Conservation (phyloP, 225 moss, liverwort and hornwort genomes). For the Ulota crispa region DNA sequence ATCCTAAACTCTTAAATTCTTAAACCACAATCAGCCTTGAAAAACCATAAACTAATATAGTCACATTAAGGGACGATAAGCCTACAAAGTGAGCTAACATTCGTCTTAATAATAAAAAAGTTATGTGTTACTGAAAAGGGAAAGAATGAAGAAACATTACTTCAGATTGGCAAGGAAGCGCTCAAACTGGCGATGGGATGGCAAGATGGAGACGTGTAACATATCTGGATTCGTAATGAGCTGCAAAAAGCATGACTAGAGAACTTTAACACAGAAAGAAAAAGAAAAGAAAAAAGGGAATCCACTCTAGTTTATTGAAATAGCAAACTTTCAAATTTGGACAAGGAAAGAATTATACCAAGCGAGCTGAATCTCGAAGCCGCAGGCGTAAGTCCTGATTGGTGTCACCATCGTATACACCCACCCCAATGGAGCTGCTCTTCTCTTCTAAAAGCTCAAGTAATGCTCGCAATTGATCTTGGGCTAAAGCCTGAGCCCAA, state of each 20-base stretch:
- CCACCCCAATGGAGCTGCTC: conserved; percentile 43
- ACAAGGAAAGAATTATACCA: conserved; percentile 45
- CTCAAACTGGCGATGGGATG: conserved; percentile 82
- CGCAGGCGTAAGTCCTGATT: conserved; percentile 61
- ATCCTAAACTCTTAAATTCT: too few relatives aligned
- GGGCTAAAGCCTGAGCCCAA: conserved; percentile 75
- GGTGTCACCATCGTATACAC: conserved; percentile 96
- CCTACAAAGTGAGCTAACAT: neutral
- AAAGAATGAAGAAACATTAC: conserved; percentile 37
- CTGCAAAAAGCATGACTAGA: conserved; percentile 43
- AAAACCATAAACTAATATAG: neutral
- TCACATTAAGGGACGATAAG: neutral
- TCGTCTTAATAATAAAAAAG: too few relatives aligned
- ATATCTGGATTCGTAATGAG: conserved; percentile 94
- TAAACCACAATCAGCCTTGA: neutral
- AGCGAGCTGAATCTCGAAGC: conserved; percentile 74
- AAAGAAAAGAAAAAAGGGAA: neutral
- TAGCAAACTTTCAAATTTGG: neutral
- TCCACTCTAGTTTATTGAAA: neutral
- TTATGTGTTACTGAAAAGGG: neutral
- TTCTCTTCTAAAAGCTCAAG: conserved; percentile 53
- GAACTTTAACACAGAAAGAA: neutral
- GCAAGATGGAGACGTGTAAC: conserved; percentile 90
- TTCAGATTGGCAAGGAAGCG: conserved; percentile 78
- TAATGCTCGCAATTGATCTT: conserved; percentile 82